These are phyloP conservation scores for Curvularia verruculosa DNA, from an alignment of 2,329 filamentous ascomycete genomes.

Conservation along the genomic window DNA sequence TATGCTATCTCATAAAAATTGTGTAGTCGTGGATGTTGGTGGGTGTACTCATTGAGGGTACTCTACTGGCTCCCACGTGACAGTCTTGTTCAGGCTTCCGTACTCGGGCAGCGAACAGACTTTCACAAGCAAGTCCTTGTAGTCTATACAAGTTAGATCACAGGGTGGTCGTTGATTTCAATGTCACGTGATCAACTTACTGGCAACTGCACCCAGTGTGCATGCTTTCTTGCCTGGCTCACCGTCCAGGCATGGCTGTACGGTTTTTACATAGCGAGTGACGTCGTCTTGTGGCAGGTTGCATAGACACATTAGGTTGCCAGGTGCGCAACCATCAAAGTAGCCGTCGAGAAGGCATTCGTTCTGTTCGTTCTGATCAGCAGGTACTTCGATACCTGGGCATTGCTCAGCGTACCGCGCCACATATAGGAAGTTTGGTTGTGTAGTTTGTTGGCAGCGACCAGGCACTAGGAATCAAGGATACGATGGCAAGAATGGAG, in stretches of 20 bases:
- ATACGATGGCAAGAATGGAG: slow-evolving; percentile 13
- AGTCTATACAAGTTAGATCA: slow-evolving; percentile 16
- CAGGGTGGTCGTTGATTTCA: background rate
- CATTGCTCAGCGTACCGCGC: slow-evolving; percentile 12
- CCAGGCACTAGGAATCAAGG: slow-evolving; percentile 15
- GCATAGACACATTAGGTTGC: slow-evolving; percentile 22
- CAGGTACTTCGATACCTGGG: background rate
- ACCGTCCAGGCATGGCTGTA: slow-evolving; percentile 29
- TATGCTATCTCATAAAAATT: slow-evolving; percentile 9
- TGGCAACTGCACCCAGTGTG: slow-evolving; percentile 23
- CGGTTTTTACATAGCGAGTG: slow-evolving; percentile 20
- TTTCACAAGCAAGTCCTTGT: slow-evolving; percentile 20
- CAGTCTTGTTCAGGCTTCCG: slow-evolving; percentile 19
- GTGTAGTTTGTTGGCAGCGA: slow-evolving; percentile 12
- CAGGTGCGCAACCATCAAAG: slow-evolving; percentile 16
- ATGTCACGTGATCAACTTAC: slow-evolving; percentile 12
- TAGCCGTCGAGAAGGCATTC: slow-evolving; percentile 12
- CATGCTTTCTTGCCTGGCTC: slow-evolving; percentile 15
- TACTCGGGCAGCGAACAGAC: slow-evolving; percentile 18
- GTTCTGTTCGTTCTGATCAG: background rate
- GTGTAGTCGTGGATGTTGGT: slow-evolving; percentile 1
- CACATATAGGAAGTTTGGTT: slow-evolving; percentile 22
- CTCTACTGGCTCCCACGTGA: slow-evolving; percentile 9
- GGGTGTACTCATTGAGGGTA: background rate
- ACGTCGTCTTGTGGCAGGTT: slow-evolving; percentile 24